A percentile compares a stretch with the other conserved stretches of the same genome.
phyloP scores from a whole-genome alignment of 2,329 filamentous ascomycete genomes.

The Sarocladium strictum region DNA sequence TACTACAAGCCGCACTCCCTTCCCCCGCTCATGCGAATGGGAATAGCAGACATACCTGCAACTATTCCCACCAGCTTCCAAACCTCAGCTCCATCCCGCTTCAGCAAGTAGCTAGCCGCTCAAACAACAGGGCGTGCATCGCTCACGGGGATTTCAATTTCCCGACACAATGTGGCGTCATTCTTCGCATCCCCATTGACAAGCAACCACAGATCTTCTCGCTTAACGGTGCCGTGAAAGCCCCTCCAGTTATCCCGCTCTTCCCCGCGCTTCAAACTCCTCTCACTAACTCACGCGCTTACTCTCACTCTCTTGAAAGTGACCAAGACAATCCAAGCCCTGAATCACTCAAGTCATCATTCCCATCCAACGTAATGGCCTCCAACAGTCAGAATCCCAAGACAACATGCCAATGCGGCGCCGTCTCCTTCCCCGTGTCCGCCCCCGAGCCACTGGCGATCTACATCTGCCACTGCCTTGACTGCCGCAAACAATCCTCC shows the following conservation, averaged over 20 bases:
- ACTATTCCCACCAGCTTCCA: background rate
- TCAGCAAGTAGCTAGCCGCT: too few relatives aligned
- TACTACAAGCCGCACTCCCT: too few relatives aligned
- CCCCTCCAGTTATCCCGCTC: too few relatives aligned
- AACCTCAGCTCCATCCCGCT: too few relatives aligned
- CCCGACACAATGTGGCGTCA: background rate
- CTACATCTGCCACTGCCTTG: slow-evolving; percentile 40
- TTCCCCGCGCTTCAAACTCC: too few relatives aligned
- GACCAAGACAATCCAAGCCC: too few relatives aligned
- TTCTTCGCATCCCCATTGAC: background rate
- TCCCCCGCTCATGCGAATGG: background rate
- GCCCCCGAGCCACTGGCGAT: slow-evolving; percentile 27
- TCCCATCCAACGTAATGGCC: slow-evolving; percentile 7
- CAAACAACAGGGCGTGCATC: too few relatives aligned
- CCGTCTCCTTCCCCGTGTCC: slow-evolving; percentile 29
- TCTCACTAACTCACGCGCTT: too few relatives aligned
- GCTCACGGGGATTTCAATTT: background rate
- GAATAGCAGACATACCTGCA: background rate
- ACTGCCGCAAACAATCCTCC: slow-evolving; percentile 38
- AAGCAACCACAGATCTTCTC: too few relatives aligned
- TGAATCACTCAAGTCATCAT: background rate
- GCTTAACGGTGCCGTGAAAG: too few relatives aligned
- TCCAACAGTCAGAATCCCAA: slow-evolving; percentile 15
- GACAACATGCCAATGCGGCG: slow-evolving; percentile 33
- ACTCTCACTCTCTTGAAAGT: too few relatives aligned